These are phyloP conservation scores for Cetraspora pellucida DNA, from an alignment of 192 early-diverging fungal species.

Conservation along the genomic window DNA sequence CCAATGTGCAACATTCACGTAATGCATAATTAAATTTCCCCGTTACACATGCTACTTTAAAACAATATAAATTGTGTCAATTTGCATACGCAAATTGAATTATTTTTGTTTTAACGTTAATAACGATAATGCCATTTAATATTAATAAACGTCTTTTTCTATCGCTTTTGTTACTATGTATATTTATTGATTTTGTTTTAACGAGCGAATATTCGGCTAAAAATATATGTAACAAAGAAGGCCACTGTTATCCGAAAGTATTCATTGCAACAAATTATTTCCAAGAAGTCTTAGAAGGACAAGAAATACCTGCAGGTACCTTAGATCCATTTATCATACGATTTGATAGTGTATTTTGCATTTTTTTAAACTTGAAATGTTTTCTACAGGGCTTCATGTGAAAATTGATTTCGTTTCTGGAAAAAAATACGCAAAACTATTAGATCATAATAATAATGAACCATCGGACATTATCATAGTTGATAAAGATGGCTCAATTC, in stretches of 20 bases:
- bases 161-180: too few species aligned
- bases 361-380: not conserved
- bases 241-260: conserved; percentile 58
- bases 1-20: too few species aligned
- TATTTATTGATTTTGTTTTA: too few species aligned
- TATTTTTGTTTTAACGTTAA: too few species aligned
- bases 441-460: conserved; percentile 40
- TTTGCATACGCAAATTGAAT: too few species aligned
- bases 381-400: conserved; percentile 56
- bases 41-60: too few species aligned
- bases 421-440: conserved; percentile 57
- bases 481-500: conserved; percentile 38
- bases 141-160: too few species aligned
- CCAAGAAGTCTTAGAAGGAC: conserved; percentile 57
- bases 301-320: conserved; percentile 59
- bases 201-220: too few species aligned
- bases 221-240: conserved; percentile 10
- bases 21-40: too few species aligned
- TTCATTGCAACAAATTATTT: conserved; percentile 65
- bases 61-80: too few species aligned
- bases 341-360: not conserved
- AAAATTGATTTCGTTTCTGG: conserved; percentile 66
- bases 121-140: too few species aligned
- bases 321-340: not conserved
- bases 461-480: conserved; percentile 40